Conservation (phyloP, 2,329 filamentous ascomycete species). For the Plectosphaerella sp. region DNA sequence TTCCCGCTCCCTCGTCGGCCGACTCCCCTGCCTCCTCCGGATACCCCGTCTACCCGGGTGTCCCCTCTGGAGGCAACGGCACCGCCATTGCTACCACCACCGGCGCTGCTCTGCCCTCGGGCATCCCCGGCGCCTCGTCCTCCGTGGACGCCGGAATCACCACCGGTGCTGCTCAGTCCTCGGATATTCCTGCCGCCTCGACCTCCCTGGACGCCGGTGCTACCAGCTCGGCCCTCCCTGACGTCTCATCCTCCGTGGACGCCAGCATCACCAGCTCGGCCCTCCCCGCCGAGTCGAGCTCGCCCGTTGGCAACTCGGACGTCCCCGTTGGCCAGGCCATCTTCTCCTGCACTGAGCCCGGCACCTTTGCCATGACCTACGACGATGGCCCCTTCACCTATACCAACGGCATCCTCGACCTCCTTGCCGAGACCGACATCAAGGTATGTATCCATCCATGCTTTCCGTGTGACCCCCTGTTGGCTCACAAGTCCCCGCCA, state of each 20-base stretch:
- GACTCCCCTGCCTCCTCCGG: conserved; percentile 1
- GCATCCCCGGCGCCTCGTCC: no score
- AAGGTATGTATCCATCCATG: conserved; percentile 10
- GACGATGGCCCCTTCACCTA: conserved; percentile 40
- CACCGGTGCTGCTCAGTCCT: neutral
- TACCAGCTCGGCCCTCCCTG: conserved; percentile 6
- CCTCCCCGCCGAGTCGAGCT: neutral
- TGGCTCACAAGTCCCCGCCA: conserved; percentile 1
- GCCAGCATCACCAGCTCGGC: conserved; percentile 4
- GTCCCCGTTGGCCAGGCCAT: neutral
- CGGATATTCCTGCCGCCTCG: neutral
- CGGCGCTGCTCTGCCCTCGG: no score
- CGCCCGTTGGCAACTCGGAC: neutral
- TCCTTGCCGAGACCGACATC: conserved; percentile 21
- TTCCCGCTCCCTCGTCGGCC: neutral
- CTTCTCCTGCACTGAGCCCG: conserved; percentile 22
- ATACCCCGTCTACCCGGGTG: no score
- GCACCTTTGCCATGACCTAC: conserved; percentile 37
- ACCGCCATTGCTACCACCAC: no score
- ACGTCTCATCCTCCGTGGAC: neutral
- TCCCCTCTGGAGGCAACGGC: no score
- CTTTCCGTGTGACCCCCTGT: neutral
- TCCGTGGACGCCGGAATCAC: neutral
- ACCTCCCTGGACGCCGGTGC: conserved; percentile 7
- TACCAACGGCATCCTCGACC: conserved; percentile 34